These are phyloP conservation scores for Eremochloa ophiuroides DNA, from an alignment of 176 grass and related monocot species.

Conservation along the genomic window DNA sequence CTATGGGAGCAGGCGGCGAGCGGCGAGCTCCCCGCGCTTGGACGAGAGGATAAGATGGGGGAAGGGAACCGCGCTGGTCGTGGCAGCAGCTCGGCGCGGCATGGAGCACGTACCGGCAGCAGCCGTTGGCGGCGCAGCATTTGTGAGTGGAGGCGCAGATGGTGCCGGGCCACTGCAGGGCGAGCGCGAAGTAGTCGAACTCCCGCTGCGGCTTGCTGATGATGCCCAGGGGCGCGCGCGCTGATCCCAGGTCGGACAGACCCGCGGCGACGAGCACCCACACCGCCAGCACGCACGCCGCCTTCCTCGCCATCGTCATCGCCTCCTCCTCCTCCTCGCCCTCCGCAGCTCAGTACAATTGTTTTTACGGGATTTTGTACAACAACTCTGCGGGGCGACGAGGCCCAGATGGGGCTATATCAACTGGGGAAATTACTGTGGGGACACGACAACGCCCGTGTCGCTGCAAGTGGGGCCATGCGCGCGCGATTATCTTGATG, in stretches of 20 bases:
- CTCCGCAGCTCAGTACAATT: background rate
- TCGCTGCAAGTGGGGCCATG: constrained; percentile 6
- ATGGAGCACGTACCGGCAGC: constrained; percentile 55
- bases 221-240: background rate
- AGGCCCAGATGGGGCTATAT: background rate
- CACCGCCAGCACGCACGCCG: background rate
- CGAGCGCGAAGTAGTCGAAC: constrained; percentile 88
- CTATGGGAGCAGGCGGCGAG: background rate
- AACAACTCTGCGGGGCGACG: background rate
- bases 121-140: constrained; percentile 75
- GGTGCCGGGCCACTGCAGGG: constrained; percentile 91
- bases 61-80: background rate
- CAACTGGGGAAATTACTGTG: no score
- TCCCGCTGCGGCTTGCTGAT: constrained; percentile 35
- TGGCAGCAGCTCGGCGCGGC: background rate
- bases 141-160: constrained; percentile 61
- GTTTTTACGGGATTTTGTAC: no score
- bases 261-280: constrained; percentile 26
- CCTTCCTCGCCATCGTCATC: constrained; percentile 6
- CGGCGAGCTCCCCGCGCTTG: background rate
- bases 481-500: background rate
- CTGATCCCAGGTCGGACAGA: background rate
- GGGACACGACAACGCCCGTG: no score
- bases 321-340: background rate
- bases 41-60: background rate